Evolutionary conservation across 108 stramenopile genomes (phyloP), one percentile per base, ranked within the genome.

Genomic region (Ochromonas danica): DNA sequence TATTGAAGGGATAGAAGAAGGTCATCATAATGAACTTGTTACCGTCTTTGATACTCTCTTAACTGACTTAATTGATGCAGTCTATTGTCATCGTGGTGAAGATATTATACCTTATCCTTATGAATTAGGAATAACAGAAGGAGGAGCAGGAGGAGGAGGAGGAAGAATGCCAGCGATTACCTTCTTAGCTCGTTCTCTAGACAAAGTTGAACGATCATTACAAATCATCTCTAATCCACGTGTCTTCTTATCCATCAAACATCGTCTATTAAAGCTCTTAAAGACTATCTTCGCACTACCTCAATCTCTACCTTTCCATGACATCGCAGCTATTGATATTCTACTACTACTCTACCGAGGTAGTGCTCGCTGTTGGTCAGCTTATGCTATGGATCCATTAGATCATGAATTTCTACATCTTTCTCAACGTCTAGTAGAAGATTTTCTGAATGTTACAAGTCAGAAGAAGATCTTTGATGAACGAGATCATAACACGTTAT

Each of bases 401-500:
- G 51, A 57, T 57, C 17, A 57, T 17, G 51, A 57, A 17, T 57
- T 57, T 22, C 10, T 57, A 17, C 22, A 57, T 57, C 17, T 57
- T 10, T 57, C 51, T 22, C 22, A 10, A 10, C 17, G 17, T 22
- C 22, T 57, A 22, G 51, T 57, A 10, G 51, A 57, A 17, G 17
- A 57, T 10, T 57, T 57, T 57, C 51, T 57, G 10, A 17, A 10
- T 10, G 51, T 57, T 10, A 57, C 51, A 57, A n/a, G n/a, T n/a
- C 51, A 22, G 51, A 57, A 57, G 51, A 57, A 57, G 51, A 57
- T 57, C 51, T 57, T 57, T 22, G 51, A 57, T 57, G 17, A 57
- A 10, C 10, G 22, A 57, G 51, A 57, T 57, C 17, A 10, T 22
- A 22, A 57, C 51, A 57, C 17, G 10, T 57, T 57, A 22, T 22